Base-by-base conservation (phyloP, 352 stramenopile genomes). In the Saprolegnia diclina region DNA sequence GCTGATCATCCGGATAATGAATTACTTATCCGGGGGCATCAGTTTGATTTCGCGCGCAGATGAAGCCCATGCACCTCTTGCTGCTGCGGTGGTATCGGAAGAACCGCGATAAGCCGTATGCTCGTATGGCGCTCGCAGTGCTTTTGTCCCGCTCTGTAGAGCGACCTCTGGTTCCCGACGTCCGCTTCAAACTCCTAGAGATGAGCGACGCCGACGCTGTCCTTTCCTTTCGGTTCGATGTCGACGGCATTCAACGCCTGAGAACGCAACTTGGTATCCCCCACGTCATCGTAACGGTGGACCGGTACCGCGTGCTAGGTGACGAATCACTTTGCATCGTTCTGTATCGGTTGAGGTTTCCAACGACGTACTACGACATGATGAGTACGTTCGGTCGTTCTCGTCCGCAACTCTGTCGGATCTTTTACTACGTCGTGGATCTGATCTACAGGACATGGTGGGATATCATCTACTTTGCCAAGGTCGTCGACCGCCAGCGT, bases 271-370 rank as follows among this genome's bases (percentile, higher is more conserved):
- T n/a, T n/a, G 56, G 56, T n/a, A 18, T 64, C 9, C 56, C 56
- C 19, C 26, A 24, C 18, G 56, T 64, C 6, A 29, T 64, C 18
- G 22, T 64, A 0, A 64, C 56, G 14, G 35, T 26, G 35, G 22
- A 64, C 6, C 56, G 6, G 11, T 29, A 29, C 14, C 32, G 56
- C 19, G 48, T 26, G 19, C 5, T 44, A 52, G 22, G 57, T 0
- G 53, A 59, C 14, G 67, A 73, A 53, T 56, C 57, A 11, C 16
- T 73, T 3, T 73, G 67, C 35, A 69, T 68, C 18, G 57, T 73
- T 24, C 54, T 73, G 0, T 46, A 55, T 55, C 35, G 52, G 32
- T 35, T 73, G 0, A 19, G 29, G 10, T 69, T 65, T 44, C 57
- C 57, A 18, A 42, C 14, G 26, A 35, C 56, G 21, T 69, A 57